These are phyloP conservation scores for Eucalyptus shirleyi DNA, from an alignment of 345 rosid species.

Conservation along the genomic window DNA sequence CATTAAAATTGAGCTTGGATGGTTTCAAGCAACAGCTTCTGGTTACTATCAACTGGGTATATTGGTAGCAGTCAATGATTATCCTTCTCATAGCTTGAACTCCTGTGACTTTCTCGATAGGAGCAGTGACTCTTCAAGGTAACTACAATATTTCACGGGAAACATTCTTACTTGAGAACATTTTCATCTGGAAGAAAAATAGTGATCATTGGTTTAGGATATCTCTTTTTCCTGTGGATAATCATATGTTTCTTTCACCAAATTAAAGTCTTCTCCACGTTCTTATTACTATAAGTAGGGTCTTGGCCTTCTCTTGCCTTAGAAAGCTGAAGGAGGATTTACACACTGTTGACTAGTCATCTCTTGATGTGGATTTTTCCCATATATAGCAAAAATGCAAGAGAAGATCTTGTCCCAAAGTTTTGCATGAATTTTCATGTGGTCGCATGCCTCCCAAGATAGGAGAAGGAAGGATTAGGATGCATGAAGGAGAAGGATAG, in stretches of 20 bases:
- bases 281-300: not conserved
- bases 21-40: constrained; percentile 99
- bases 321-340: not conserved
- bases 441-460: not conserved
- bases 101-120: constrained; percentile 29
- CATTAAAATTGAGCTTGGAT: constrained; percentile 77
- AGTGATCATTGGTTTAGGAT: not conserved
- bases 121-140: constrained; percentile 51
- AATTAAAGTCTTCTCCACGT: not conserved
- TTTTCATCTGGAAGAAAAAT: not conserved
- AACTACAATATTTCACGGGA: not conserved
- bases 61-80: constrained; percentile 63
- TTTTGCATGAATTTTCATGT: not conserved
- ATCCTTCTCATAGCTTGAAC: constrained; percentile 20
- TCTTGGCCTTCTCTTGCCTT: not conserved
- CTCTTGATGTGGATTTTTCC: not conserved
- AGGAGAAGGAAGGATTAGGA: not conserved
- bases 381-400: not conserved
- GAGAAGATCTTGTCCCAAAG: not conserved
- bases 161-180: not conserved
- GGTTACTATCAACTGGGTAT: constrained; percentile 96
- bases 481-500: not conserved
- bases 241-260: not conserved
- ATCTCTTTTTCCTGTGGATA: not conserved
- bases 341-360: not conserved